Evolutionary conservation across 306 rosid species (phyloP), one percentile per base, ranked within the genome.

Genomic region (Lathyrus tuberosus): DNA sequence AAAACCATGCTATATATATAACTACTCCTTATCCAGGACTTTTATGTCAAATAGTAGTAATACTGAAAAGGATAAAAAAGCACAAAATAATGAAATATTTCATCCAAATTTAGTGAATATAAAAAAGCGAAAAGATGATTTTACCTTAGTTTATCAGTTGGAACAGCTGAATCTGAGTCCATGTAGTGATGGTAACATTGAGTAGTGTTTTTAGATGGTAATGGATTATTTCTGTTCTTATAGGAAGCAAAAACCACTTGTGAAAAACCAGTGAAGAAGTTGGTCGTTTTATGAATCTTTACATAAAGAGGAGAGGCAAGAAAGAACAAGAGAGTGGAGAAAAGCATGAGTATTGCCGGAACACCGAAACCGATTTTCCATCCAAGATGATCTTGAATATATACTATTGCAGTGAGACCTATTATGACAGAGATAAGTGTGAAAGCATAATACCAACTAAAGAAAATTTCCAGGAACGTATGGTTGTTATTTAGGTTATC

Each of bases 311-410:
- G 75, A 35, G 86, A 84, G 15, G 89, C 93, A 18, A 81, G 51
- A 58, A 80, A 51, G 78, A 90, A 87, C 11, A 62, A 68, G 43
- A 77, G 3, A 6, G 84, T 33, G 0, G 91, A 77, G 5, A 85
- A 5, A 30, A 85, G 52, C 91, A 85, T 84, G 1, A 87, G 82
- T 64, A 67, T 42, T 7, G 82, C 96, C 5, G 91, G 93, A 43
- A 90, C 78, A 1, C 91, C 91, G 54, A 76, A 90, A 11, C 96
- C 93, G 17, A 89, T 28, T 79, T 59, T 82, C 93, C 93, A 90
- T 9, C 93, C 86, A 8, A 69, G 48, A 16, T 79, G 76, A 8
- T 87, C 91, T 77, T 87, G 91, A 26, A 84, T 76, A 48, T 82
- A 87, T n/a, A 90, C 88, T 3, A 90, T 70, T 28, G 12, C 89